Evolutionary conservation across 78 protist species (phyloP).

Genomic region (Dictyostelium capitatum): DNA sequence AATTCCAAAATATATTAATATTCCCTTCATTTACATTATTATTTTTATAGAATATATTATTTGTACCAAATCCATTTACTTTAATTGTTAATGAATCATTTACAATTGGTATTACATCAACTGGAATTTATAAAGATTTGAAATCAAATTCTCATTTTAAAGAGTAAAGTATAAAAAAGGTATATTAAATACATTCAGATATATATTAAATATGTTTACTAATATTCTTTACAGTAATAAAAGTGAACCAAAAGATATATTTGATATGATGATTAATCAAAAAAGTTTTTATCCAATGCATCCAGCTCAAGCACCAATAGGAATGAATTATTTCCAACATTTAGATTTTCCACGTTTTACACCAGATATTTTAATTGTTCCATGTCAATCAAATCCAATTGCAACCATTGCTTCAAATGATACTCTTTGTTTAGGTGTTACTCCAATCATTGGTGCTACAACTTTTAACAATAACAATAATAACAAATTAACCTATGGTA

Average conservation of each 20-base stretch:
- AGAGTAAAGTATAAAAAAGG: background rate
- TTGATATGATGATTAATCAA: slow-evolving; percentile 41
- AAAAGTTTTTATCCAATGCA: slow-evolving; percentile 56
- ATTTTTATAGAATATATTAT: slow-evolving; percentile 20
- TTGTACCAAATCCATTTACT: slow-evolving; percentile 64
- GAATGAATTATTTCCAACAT: background rate
- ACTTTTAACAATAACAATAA: no score
- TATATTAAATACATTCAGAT: background rate
- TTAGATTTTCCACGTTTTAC: slow-evolving; percentile 45
- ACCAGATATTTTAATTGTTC: slow-evolving; percentile 44
- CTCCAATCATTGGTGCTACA: slow-evolving; percentile 4
- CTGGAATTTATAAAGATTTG: slow-evolving; percentile 12
- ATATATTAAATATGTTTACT: background rate
- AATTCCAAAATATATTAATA: no score
- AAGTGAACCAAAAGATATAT: slow-evolving; percentile 24
- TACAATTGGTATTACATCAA: slow-evolving; percentile 55
- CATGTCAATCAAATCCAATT: background rate
- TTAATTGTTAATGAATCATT: slow-evolving; percentile 36
- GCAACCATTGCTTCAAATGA: slow-evolving; percentile 13
- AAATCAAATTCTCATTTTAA: background rate
- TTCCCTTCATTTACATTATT: background rate
- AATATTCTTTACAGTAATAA: no score
- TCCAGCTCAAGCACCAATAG: slow-evolving; percentile 65
- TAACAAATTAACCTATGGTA: background rate
- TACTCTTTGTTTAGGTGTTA: slow-evolving; percentile 30